These are phyloP conservation scores for Talaromyces sp. DNA, from an alignment of 2,329 filamentous ascomycete genomes.

Conservation along the genomic window DNA sequence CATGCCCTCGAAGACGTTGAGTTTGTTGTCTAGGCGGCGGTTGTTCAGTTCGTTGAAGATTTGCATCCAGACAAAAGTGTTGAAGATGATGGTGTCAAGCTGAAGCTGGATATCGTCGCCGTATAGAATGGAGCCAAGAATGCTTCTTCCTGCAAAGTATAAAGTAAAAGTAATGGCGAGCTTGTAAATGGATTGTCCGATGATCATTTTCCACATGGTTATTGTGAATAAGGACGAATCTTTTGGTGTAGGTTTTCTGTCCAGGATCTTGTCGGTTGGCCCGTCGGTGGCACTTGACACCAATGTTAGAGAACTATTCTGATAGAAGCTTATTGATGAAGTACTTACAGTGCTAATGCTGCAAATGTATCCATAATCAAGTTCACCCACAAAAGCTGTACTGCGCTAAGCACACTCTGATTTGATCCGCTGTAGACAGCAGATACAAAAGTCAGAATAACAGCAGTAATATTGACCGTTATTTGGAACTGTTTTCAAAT, in stretches of 20 bases:
- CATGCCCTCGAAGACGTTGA: constrained; percentile 93
- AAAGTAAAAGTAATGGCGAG: constrained; percentile 72
- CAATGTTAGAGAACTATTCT: not conserved
- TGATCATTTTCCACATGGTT: constrained; percentile 99
- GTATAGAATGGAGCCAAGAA: constrained; percentile 54
- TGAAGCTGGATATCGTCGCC: constrained; percentile 39
- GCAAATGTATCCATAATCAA: constrained; percentile 97
- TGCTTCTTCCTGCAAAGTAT: constrained; percentile 65
- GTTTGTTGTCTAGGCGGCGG: constrained; percentile 85
- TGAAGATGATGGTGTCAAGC: constrained; percentile 83
- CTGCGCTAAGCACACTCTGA: constrained; percentile 73
- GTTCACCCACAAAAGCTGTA: constrained; percentile 94
- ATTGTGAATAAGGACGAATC: constrained; percentile 72
- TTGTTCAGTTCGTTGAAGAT: constrained; percentile 99
- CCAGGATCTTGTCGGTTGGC: constrained; percentile 72
- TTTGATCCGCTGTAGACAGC: constrained; percentile 68
- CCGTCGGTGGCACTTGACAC: constrained; percentile 67
- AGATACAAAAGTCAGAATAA: constrained; percentile 80
- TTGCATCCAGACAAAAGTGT: constrained; percentile 99
- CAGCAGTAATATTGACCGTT: constrained; percentile 87
- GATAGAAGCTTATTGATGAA: not conserved
- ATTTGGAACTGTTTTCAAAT: constrained; percentile 51
- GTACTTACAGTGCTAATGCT: constrained; percentile 64
- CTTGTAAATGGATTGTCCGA: constrained; percentile 87
- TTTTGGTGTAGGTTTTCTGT: constrained; percentile 74